phyloP scores from a whole-genome alignment of 192 early-diverging fungal genomes.

The Coemansia javaensis region DNA sequence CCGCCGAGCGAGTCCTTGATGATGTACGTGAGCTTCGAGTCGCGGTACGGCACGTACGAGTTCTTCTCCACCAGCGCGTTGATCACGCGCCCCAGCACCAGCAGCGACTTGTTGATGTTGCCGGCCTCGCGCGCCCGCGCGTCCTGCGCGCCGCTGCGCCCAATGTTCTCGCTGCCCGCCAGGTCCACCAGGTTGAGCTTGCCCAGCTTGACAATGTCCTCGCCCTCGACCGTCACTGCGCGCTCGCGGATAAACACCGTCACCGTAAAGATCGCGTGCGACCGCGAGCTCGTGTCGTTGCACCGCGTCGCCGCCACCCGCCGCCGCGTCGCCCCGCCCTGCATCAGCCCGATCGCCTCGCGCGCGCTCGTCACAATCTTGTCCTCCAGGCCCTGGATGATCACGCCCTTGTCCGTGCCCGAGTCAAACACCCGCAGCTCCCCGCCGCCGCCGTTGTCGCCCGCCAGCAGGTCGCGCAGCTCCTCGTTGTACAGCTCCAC shows the following conservation, averaged over 20 bases:
- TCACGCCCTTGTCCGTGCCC: slow-evolving; percentile 60
- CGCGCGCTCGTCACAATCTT: slow-evolving; percentile 63
- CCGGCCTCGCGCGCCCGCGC: slow-evolving; percentile 80
- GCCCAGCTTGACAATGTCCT: slow-evolving; percentile 86
- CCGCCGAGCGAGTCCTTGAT: slow-evolving; percentile 90
- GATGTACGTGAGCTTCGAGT: slow-evolving; percentile 84
- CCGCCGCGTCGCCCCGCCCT: slow-evolving; percentile 67
- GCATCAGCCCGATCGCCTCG: slow-evolving; percentile 70
- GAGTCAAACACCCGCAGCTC: slow-evolving; percentile 70
- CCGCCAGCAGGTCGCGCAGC: slow-evolving; percentile 79
- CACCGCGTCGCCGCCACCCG: slow-evolving; percentile 80
- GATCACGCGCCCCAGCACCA: slow-evolving; percentile 70
- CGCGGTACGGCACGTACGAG: slow-evolving; percentile 68
- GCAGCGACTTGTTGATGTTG: slow-evolving; percentile 80
- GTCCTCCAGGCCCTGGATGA: slow-evolving; percentile 81
- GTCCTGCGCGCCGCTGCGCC: slow-evolving; percentile 82
- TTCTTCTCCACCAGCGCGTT: slow-evolving; percentile 58
- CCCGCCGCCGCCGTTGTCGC: slow-evolving; percentile 32
- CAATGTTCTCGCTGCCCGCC: slow-evolving; percentile 92
- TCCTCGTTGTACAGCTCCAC: slow-evolving; percentile 97
- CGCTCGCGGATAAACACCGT: slow-evolving; percentile 83
- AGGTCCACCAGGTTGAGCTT: slow-evolving; percentile 96
- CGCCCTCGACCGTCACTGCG: slow-evolving; percentile 59
- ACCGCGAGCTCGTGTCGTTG: slow-evolving; percentile 90
- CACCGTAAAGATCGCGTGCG: slow-evolving; percentile 89